A percentile compares a stretch with the other conserved stretches of the same genome.
These are phyloP conservation scores for Lentinus brumalis DNA, from an alignment of 768 basidiomycete genomes.

Conservation along the genomic window DNA sequence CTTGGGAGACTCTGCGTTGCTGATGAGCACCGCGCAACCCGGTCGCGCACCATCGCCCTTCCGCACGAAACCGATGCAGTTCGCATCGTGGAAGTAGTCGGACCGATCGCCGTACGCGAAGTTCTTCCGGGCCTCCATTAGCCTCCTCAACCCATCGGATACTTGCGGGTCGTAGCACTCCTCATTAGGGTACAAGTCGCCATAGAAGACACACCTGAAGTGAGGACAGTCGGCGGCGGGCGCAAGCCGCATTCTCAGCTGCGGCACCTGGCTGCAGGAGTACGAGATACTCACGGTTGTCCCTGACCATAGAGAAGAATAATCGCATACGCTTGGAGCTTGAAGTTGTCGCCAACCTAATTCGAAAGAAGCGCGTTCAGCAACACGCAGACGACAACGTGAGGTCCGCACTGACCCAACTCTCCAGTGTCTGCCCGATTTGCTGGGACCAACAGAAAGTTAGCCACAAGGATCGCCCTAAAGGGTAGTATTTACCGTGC, in stretches of 20 bases:
- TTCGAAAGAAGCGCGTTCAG: not conserved
- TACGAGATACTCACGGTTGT: constrained; percentile 59
- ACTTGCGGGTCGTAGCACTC: constrained; percentile 63
- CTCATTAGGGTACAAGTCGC: constrained; percentile 73
- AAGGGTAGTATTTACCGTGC: constrained; percentile 53
- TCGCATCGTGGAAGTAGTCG: constrained; percentile 60
- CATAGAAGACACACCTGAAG: constrained; percentile 82
- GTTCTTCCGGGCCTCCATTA: constrained; percentile 63
- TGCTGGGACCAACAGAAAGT: constrained; percentile 39
- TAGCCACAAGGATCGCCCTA: not conserved
- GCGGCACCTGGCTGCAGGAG: not conserved
- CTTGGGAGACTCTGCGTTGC: constrained; percentile 43
- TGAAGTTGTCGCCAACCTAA: constrained; percentile 72
- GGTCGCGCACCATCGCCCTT: constrained; percentile 52
- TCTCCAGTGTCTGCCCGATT: constrained; percentile 77
- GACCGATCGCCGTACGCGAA: constrained; percentile 66
- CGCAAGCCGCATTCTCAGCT: no score
- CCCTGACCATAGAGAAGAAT: constrained; percentile 72
- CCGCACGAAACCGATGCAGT: constrained; percentile 80
- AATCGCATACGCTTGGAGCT: constrained; percentile 79
- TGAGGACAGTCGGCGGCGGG: not conserved
- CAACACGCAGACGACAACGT: not conserved
- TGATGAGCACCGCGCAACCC: constrained; percentile 74
- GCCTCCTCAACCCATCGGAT: constrained; percentile 49
- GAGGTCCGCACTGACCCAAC: constrained; percentile 59